Evolutionary conservation across 768 basidiomycete genomes (phyloP).

Genomic region (Scleroderma bovista): DNA sequence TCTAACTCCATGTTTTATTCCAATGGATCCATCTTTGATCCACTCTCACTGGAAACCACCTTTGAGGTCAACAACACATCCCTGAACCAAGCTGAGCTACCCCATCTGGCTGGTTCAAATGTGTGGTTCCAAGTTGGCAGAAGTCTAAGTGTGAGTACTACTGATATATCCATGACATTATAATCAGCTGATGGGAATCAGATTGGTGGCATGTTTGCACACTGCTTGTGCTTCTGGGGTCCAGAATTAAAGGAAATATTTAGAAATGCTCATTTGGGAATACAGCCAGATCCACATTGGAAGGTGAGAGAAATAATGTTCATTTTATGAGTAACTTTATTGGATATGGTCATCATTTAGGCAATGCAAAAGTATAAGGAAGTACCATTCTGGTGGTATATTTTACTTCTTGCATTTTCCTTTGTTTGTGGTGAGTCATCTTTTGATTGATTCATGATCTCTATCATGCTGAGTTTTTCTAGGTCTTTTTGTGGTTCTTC

Average conservation of each 20-base stretch:
- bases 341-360: slow-evolving; percentile 18
- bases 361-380: slow-evolving; percentile 58
- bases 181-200: slow-evolving; percentile 13
- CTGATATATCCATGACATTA: background rate
- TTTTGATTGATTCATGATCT: no score
- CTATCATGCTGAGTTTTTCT: no score
- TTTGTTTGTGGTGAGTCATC: slow-evolving; percentile 48
- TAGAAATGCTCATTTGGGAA: slow-evolving; percentile 39
- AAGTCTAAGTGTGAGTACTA: slow-evolving; percentile 43
- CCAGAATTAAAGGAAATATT: slow-evolving; percentile 44
- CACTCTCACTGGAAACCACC: slow-evolving; percentile 40
- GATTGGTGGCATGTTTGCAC: slow-evolving; percentile 58
- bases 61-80: slow-evolving; percentile 54
- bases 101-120: slow-evolving; percentile 46
- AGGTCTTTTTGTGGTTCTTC: slow-evolving; percentile 53
- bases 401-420: slow-evolving; percentile 39
- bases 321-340: background rate
- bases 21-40: slow-evolving; percentile 53
- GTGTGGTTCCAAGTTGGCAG: slow-evolving; percentile 45
- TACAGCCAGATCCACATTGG: slow-evolving; percentile 54
- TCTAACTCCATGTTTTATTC: slow-evolving; percentile 51
- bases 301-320: slow-evolving; percentile 26
- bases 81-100: slow-evolving; percentile 43
- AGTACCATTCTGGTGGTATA: slow-evolving; percentile 60
- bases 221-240: slow-evolving; percentile 54